Conservation (phyloP, 768 basidiomycete species). For the Stropharia rugosoannulata region DNA sequence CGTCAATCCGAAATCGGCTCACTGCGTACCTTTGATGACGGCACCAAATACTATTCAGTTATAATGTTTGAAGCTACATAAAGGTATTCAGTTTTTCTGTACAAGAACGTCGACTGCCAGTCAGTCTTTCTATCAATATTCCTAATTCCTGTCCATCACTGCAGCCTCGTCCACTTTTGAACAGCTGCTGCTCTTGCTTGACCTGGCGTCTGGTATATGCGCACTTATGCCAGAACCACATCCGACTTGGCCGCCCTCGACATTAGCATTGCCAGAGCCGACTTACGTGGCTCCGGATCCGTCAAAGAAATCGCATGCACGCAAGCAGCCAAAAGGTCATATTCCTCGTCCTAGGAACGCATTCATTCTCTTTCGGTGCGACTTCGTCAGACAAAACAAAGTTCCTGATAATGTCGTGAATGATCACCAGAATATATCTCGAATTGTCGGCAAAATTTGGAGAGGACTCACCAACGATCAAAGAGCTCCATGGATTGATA, state of each 20-base stretch:
- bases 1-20: too few relatives aligned
- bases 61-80: too few relatives aligned
- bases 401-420: slow-evolving; percentile 53
- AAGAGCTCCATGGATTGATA: slow-evolving; percentile 47
- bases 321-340: slow-evolving; percentile 50
- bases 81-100: too few relatives aligned
- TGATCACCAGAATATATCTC: slow-evolving; percentile 68
- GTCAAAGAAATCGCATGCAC: slow-evolving; percentile 47
- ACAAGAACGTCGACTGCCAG: too few relatives aligned
- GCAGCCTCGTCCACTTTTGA: too few relatives aligned
- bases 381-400: slow-evolving; percentile 64
- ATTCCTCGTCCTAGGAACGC: slow-evolving; percentile 75
- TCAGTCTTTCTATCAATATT: too few relatives aligned
- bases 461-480: slow-evolving; percentile 46
- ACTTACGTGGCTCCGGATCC: slow-evolving; percentile 23
- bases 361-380: slow-evolving; percentile 78
- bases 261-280: slow-evolving; percentile 18
- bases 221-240: too few relatives aligned
- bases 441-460: slow-evolving; percentile 70
- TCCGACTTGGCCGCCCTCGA: neutral
- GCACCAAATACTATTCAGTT: too few relatives aligned
- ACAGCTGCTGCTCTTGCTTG: too few relatives aligned
- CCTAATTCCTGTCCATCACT: too few relatives aligned
- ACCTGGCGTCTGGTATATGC: too few relatives aligned
- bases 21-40: too few relatives aligned